Base-by-base conservation (phyloP, 108 stramenopile genomes). In the Conticribra weissflogii region DNA sequence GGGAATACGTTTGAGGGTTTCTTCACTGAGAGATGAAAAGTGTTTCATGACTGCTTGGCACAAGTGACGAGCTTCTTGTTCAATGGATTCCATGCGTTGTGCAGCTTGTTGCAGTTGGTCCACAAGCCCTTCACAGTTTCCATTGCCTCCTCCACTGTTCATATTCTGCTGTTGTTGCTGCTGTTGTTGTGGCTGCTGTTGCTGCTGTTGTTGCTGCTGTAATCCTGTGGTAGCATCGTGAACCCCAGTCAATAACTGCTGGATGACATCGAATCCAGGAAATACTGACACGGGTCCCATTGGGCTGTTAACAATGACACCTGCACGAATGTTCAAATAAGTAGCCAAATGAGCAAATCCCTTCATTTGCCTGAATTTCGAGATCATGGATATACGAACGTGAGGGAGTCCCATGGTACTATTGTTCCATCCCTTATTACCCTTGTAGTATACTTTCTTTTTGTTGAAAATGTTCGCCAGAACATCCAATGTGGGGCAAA, bases 391-490 rank as follows among this genome's bases (percentile, higher is more conserved):
- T 50, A 81, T 61, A 19, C 95, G 74, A 14, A 90, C 79, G 25
- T 90, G 86, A 0, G 89, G 85, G 19, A 82, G 59, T 0, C 85
- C 82, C n/a, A 54, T 63, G 22, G 75, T 46, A 54, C 74, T 32
- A 19, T 54, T 63, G 55, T 72, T 83, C 84, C 88, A 88, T 23
- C 59, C 79, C 71, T 91, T 87, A 36, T 54, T 44, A 3, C 83
- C 85, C 64, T 82, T 90, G 88, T 93, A 96, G 63, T 86, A 94
- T 2, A 67, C 32, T 70, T 89, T 92, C 57, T 88, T 91, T 46
- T 79, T 87, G 59, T 85, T 71, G 51, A 96, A 92, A 27, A 92
- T 76, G 58, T 72, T 58, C 3, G 86, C 59, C 0, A 95, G 72
- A 8, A 82, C 82, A 12, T 73, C 56, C 36, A 95, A 57, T 24